Base-by-base conservation (phyloP, 2,329 filamentous ascomycete species). In the Pseudogymnoascus sp. region DNA sequence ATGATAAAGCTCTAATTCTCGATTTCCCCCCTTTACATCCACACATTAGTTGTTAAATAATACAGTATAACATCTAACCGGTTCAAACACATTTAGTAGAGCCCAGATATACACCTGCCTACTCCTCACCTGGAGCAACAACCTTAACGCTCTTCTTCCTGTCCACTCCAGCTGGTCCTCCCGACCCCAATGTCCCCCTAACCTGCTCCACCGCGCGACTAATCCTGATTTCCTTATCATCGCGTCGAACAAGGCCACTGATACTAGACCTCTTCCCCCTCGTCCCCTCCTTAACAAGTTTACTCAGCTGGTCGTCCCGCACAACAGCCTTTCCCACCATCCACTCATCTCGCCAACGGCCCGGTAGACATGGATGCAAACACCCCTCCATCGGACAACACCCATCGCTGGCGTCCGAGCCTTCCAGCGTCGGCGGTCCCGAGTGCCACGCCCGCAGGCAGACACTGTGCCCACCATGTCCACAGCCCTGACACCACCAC, bases 351-450 rank as follows among this genome's bases (percentile, higher is more conserved):
- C 81, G 78, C 73, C 83, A 85, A 37, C 75, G 75, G 0, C 83
- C 82, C 0, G 83, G 83, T 0, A 87, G 76, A 65, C 85, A 88
- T 29, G 82, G 82, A 67, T 88, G 85, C 2, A 84, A 81, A 69
- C 85, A 88, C 0, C 85, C 84, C 65, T 87, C 83, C n/a, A 85
- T 73, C 1, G 85, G 84, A 66, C 85, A 88, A 71, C 80, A 85
- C 0, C 85, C 85, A 58, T 80, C 82, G 33, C 66, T 77, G 7
- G 75, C 73, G 16, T 75, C 75, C 1, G 71, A 70, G 1, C 70
- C 74, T 52, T 69, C 65, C 12, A 38, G 33, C 4, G 35, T 41
- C 35, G 58, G 33, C 2, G 64, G 63, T 6, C 65, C 67, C 0
- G 76, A 76, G 70, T 87, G 84, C 85, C 85, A 88, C 2, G 77